These are phyloP conservation scores for Ophiostoma pallidulum DNA, from an alignment of 2,329 filamentous ascomycete genomes.

Conservation along the genomic window DNA sequence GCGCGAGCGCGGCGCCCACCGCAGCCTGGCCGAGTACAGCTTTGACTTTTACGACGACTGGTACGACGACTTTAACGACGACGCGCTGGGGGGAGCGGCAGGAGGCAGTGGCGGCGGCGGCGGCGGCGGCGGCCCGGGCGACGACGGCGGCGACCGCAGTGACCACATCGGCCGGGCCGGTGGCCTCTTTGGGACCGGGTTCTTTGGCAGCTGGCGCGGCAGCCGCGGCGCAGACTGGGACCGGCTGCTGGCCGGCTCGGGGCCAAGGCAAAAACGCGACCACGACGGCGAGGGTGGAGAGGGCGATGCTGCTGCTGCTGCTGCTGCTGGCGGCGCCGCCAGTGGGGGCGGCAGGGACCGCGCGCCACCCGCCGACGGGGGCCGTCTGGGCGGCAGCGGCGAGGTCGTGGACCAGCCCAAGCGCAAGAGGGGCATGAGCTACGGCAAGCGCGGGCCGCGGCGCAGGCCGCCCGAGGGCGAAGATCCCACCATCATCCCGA, in stretches of 20 bases:
- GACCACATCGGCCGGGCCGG: constrained; percentile 27
- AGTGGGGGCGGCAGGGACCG: constrained; percentile 20
- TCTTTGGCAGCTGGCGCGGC: constrained; percentile 66
- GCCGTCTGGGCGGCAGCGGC: constrained; percentile 17
- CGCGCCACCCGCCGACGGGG: constrained; percentile 16
- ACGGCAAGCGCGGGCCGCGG: constrained; percentile 53
- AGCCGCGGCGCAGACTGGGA: constrained; percentile 65
- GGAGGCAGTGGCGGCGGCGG: constrained; percentile 16
- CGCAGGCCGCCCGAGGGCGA: constrained; percentile 33
- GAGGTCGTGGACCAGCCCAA: constrained; percentile 54
- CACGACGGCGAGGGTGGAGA: constrained; percentile 23
- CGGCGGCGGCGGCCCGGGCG: constrained; percentile 24
- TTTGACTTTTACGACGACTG: constrained; percentile 99
- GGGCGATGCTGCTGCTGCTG: constrained; percentile 22
- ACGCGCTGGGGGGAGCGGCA: constrained; percentile 16
- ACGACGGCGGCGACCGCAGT: neutral
- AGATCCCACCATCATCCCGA: constrained; percentile 85
- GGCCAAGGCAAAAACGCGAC: constrained; percentile 32
- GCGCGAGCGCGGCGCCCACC: constrained; percentile 44
- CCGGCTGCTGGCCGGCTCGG: constrained; percentile 64
- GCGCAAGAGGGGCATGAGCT: constrained; percentile 78
- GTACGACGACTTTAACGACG: constrained; percentile 55
- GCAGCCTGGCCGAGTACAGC: constrained; percentile 61
- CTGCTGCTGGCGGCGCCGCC: constrained; percentile 18
- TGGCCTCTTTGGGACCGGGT: constrained; percentile 41